phyloP scores from a whole-genome alignment of 768 basidiomycete species.

The Boletus sensibilis region DNA sequence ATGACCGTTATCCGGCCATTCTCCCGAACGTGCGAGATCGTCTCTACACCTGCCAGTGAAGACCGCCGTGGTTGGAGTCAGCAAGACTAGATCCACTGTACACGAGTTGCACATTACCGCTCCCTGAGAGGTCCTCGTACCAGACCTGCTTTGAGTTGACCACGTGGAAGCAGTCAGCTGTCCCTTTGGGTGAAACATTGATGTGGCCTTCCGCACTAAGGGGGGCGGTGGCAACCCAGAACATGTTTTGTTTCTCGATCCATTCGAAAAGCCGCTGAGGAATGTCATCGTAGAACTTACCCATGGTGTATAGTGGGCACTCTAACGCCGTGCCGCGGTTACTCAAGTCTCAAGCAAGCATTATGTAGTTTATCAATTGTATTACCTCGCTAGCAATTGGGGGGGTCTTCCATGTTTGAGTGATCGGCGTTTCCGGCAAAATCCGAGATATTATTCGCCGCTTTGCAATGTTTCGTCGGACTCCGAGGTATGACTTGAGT shows the following conservation, averaged over 20 bases:
- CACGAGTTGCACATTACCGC: constrained; percentile 42
- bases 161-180: constrained; percentile 62
- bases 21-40: constrained; percentile 60
- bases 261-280: constrained; percentile 52
- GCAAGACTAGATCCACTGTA: neutral
- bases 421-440: neutral
- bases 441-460: neutral
- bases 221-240: constrained; percentile 72
- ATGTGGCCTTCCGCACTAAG: constrained; percentile 55
- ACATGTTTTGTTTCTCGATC: constrained; percentile 63
- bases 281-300: constrained; percentile 57
- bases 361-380: no score
- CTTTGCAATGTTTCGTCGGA: neutral
- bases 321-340: neutral
- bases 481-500: neutral
- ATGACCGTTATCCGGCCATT: constrained; percentile 64
- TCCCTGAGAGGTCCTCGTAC: constrained; percentile 73
- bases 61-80: neutral
- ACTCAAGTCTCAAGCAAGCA: neutral
- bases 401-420: no score
- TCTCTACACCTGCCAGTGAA: constrained; percentile 48
- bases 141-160: constrained; percentile 55
- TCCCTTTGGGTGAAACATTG: constrained; percentile 69
- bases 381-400: no score
- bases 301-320: constrained; percentile 42